Evolutionary conservation across 2,329 filamentous ascomycete genomes (phyloP).

Genomic region (Dactylellina parvicollis): DNA sequence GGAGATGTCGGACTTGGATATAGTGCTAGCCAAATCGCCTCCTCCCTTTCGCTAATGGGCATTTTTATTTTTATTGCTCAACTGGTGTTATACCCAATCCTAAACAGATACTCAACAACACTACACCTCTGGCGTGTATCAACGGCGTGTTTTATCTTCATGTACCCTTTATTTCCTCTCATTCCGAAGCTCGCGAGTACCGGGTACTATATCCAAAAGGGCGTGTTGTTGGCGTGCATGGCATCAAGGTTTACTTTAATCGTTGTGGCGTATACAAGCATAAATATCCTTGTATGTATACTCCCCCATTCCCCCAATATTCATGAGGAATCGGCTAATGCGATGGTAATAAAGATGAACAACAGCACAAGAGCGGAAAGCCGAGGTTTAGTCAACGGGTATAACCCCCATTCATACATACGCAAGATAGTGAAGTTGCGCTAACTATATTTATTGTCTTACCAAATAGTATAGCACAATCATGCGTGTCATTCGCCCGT

Average conservation of each 20-base stretch:
- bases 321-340: background rate
- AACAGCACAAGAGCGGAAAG: conserved; percentile 17
- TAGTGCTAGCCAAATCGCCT: conserved; percentile 21
- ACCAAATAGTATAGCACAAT: conserved; percentile 7
- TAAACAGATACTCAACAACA: conserved; percentile 5
- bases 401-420: background rate
- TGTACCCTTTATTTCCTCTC: conserved; percentile 24
- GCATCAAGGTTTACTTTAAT: conserved; percentile 15
- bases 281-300: conserved; percentile 16
- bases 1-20: conserved; percentile 25
- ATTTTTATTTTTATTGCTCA: conserved; percentile 15
- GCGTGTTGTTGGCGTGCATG: conserved; percentile 17
- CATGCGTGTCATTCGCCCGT: conserved; percentile 26
- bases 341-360: conserved; percentile 10
- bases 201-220: conserved; percentile 17
- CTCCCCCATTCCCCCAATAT: background rate
- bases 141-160: conserved; percentile 1
- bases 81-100: conserved; percentile 22
- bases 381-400: conserved; percentile 28
- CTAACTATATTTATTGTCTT: background rate
- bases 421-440: background rate
- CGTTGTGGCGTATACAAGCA: conserved; percentile 27
- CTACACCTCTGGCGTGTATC: conserved; percentile 18
- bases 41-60: conserved; percentile 27
- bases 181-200: conserved; percentile 3